Percentiles rank a stretch among this genome's conserved stretches.
These are phyloP conservation scores for Neonectria hederae DNA, from an alignment of 2,329 filamentous ascomycete species.

Conservation along the genomic window DNA sequence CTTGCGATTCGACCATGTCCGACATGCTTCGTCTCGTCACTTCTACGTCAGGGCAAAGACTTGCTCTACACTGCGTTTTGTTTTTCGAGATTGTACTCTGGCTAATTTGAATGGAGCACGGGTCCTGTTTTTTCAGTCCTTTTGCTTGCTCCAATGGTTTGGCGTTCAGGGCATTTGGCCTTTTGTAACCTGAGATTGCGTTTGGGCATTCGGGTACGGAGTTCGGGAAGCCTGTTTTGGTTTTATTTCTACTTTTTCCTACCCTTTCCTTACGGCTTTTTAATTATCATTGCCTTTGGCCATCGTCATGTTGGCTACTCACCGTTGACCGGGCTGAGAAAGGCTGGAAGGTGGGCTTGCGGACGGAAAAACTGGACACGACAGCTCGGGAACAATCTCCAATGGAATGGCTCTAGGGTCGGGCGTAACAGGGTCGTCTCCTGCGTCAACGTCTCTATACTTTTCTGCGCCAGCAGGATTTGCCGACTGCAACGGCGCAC, in stretches of 20 bases:
- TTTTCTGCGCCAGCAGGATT: conserved; percentile 18
- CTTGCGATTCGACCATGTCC: conserved; percentile 14
- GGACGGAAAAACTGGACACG: conserved; percentile 20
- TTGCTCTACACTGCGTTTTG: conserved; percentile 19
- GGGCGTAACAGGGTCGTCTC: conserved; percentile 7
- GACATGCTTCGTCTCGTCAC: not conserved
- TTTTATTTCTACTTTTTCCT: conserved; percentile 23
- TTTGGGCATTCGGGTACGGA: conserved; percentile 36
- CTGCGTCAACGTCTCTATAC: conserved; percentile 12
- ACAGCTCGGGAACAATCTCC: conserved; percentile 20
- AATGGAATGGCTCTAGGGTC: conserved; percentile 2
- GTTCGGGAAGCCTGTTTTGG: conserved; percentile 35
- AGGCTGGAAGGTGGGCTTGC: conserved; percentile 29
- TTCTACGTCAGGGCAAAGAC: conserved; percentile 5
- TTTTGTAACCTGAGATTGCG: conserved; percentile 36
- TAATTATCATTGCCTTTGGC: conserved; percentile 34
- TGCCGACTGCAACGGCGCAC: conserved; percentile 14
- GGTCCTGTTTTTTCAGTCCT: conserved; percentile 28
- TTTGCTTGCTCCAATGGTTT: conserved; percentile 33
- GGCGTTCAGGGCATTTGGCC: conserved; percentile 38
- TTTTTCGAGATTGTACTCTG: conserved; percentile 19
- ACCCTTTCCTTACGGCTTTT: conserved; percentile 20
- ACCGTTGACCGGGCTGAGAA: conserved; percentile 41
- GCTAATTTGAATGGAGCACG: conserved; percentile 31
- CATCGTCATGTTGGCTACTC: conserved; percentile 33